Conservation (phyloP, 148 eudicot species). For the Spergularia marina region DNA sequence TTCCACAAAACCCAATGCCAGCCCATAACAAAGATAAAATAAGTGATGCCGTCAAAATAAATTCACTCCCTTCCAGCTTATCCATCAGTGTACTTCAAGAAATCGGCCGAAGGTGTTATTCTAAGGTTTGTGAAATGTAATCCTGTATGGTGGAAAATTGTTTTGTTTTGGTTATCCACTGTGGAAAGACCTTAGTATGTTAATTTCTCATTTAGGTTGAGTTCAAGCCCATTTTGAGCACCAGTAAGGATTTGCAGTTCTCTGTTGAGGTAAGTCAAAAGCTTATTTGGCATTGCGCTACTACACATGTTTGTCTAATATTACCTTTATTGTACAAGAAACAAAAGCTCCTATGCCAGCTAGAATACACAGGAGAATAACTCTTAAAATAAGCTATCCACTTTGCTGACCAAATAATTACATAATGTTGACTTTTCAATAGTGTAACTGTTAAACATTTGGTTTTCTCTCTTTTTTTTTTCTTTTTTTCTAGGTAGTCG, state of each 20-base stretch:
- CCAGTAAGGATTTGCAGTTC: slow-evolving; percentile 78
- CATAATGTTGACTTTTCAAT: not conserved
- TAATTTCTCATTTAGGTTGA: slow-evolving; percentile 60
- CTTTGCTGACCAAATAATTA: not conserved
- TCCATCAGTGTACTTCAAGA: slow-evolving; percentile 85
- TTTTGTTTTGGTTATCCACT: not conserved
- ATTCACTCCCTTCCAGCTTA: slow-evolving; percentile 47
- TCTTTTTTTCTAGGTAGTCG: not conserved
- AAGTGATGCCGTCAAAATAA: slow-evolving; percentile 51
- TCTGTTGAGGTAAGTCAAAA: slow-evolving; percentile 70
- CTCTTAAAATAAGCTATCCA: not conserved
- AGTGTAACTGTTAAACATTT: not conserved
- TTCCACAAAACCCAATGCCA: slow-evolving; percentile 31
- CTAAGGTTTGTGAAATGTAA: slow-evolving; percentile 56
- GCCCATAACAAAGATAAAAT: slow-evolving; percentile 42
- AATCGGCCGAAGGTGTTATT: slow-evolving; percentile 84
- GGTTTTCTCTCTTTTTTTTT: no score
- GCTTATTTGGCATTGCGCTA: not conserved
- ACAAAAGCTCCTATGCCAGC: no score
- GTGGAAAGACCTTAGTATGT: not conserved
- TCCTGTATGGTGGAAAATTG: not conserved
- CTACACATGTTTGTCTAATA: slow-evolving; percentile 3
- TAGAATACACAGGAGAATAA: no score
- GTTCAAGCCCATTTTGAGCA: slow-evolving; percentile 67
- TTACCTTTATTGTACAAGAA: not conserved